These are phyloP conservation scores for Penicillium desertorum DNA, from an alignment of 495 filamentous ascomycete genomes.

Conservation along the genomic window DNA sequence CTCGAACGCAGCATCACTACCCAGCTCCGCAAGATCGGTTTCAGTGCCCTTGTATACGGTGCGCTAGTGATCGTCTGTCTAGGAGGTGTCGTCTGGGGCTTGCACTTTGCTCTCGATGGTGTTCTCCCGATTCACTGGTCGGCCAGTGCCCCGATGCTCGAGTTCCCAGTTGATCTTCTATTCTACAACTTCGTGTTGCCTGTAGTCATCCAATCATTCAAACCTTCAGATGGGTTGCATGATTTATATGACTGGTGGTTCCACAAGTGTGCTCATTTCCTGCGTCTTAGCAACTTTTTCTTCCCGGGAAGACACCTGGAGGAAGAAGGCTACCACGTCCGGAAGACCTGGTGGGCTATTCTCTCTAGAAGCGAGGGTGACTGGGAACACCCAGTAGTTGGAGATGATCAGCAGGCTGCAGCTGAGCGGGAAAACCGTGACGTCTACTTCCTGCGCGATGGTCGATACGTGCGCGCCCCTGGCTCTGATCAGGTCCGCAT, in stretches of 20 bases:
- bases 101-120: slow-evolving; percentile 60
- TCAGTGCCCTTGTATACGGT: slow-evolving; percentile 94
- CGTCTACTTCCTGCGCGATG: slow-evolving; percentile 64
- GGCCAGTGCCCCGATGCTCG: slow-evolving; percentile 83
- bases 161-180: slow-evolving; percentile 90
- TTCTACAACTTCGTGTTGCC: slow-evolving; percentile 98
- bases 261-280: slow-evolving; percentile 71
- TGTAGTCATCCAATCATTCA: slow-evolving; percentile 73
- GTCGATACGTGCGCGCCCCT: slow-evolving; percentile 85
- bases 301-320: slow-evolving; percentile 79
- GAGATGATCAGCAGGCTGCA: slow-evolving; percentile 34
- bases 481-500: slow-evolving; percentile 92
- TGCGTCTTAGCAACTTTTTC: slow-evolving; percentile 88
- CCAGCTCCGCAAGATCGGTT: slow-evolving; percentile 93
- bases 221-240: slow-evolving; percentile 79
- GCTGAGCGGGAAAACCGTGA: slow-evolving; percentile 39
- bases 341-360: slow-evolving; percentile 54
- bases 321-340: slow-evolving; percentile 71
- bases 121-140: slow-evolving; percentile 92
- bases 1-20: slow-evolving; percentile 89
- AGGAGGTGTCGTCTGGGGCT: slow-evolving; percentile 93
- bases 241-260: slow-evolving; percentile 96
- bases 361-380: slow-evolving; percentile 51
- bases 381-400: slow-evolving; percentile 46
- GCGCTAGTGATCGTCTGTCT: slow-evolving; percentile 89